Conservation (phyloP, 306 rosid species). For the Medicago ruthenica region DNA sequence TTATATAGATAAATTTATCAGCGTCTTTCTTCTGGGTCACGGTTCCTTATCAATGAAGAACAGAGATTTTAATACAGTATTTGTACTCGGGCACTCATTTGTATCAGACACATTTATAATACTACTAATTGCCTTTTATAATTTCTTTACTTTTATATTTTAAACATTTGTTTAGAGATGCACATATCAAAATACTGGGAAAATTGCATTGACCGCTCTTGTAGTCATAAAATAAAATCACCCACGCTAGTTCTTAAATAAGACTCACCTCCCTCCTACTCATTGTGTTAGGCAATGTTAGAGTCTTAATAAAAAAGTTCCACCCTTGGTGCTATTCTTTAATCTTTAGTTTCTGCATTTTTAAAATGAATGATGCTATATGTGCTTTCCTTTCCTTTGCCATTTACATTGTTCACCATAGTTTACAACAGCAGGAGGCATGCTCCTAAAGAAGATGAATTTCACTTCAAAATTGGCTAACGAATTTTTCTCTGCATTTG, state of each 20-base stretch:
- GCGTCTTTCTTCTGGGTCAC: not conserved
- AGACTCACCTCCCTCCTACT: not conserved
- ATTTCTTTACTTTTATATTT: not conserved
- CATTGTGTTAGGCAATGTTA: not conserved
- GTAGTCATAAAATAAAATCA: not conserved
- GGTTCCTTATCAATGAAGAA: not conserved
- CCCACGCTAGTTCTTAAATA: not conserved
- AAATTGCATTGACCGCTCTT: not conserved
- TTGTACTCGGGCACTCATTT: not conserved
- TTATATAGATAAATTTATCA: conserved; percentile 3
- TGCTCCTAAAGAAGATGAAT: too few relatives aligned
- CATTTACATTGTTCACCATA: not conserved
- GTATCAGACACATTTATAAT: not conserved
- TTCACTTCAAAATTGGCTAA: too few relatives aligned
- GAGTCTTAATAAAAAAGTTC: not conserved
- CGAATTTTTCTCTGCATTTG: too few relatives aligned
- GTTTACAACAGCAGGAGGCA: not conserved
- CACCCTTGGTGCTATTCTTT: not conserved
- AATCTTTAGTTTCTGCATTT: not conserved
- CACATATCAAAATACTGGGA: not conserved
- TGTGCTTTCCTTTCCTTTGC: not conserved
- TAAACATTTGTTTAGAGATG: not conserved
- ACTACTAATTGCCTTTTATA: not conserved
- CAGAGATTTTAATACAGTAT: not conserved
- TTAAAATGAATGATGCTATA: not conserved